These are phyloP conservation scores for Dalbergia cultrata DNA, from an alignment of 306 rosid species.

Conservation along the genomic window DNA sequence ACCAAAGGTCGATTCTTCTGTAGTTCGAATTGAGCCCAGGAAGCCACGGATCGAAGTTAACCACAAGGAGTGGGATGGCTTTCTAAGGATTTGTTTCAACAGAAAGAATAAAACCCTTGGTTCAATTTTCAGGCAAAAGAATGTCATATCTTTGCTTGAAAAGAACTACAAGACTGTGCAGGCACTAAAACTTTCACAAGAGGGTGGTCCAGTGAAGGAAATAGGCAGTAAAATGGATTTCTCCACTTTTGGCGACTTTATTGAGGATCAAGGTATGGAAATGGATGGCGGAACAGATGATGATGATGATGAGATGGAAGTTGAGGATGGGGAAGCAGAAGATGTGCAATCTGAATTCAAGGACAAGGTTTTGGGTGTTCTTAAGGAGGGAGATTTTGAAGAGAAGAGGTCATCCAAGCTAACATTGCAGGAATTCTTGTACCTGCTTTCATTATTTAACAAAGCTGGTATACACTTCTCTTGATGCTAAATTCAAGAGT, in stretches of 20 bases:
- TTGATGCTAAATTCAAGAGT: slow-evolving; percentile 44
- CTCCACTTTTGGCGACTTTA: slow-evolving; percentile 46
- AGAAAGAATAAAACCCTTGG: slow-evolving; percentile 97
- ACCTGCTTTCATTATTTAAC: slow-evolving; percentile 81
- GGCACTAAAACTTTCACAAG: slow-evolving; percentile 59
- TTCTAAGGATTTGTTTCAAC: slow-evolving; percentile 80
- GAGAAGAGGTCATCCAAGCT: slow-evolving; percentile 92
- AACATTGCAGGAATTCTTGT: slow-evolving; percentile 76
- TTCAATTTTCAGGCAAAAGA: slow-evolving; percentile 85
- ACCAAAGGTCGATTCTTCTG: slow-evolving; percentile 93
- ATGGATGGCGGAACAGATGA: slow-evolving; percentile 62
- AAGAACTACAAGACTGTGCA: slow-evolving; percentile 83
- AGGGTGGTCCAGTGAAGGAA: slow-evolving; percentile 55
- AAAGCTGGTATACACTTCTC: slow-evolving; percentile 85
- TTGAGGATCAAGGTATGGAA: slow-evolving; percentile 61
- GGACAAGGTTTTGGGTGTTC: slow-evolving; percentile 70
- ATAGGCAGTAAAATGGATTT: slow-evolving; percentile 47
- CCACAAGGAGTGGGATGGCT: slow-evolving; percentile 95
- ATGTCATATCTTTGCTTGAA: slow-evolving; percentile 77
- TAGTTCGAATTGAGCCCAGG: slow-evolving; percentile 88
- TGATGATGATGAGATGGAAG: slow-evolving; percentile 68
- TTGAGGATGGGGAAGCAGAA: slow-evolving; percentile 65
- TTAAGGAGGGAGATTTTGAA: slow-evolving; percentile 86
- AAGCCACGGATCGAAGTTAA: slow-evolving; percentile 78
- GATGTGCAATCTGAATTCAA: slow-evolving; percentile 84